A percentile compares a stretch with the other conserved stretches of the same genome.
Conservation (phyloP, 768 basidiomycete genomes). For the Lactarius tabidus region DNA sequence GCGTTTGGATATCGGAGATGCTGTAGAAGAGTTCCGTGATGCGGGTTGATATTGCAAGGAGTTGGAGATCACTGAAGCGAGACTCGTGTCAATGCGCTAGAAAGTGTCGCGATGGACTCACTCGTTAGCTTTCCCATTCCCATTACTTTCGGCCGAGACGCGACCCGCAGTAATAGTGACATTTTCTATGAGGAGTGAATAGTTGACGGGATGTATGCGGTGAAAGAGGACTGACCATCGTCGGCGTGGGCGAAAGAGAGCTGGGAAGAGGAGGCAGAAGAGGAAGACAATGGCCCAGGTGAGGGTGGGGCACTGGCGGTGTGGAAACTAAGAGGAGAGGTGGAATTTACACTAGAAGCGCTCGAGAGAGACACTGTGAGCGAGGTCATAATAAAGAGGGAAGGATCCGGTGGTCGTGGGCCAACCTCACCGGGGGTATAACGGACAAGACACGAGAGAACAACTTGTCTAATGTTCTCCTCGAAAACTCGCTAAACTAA, state of each 20-base stretch:
- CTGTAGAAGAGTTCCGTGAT: slow-evolving; percentile 85
- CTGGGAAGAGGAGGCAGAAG: slow-evolving; percentile 51
- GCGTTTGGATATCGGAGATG: slow-evolving; percentile 86
- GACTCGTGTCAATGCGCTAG: not conserved
- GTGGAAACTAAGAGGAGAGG: slow-evolving; percentile 31
- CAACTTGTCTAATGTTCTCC: slow-evolving; percentile 17
- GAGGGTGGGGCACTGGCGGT: slow-evolving; percentile 30
- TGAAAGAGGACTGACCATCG: slow-evolving; percentile 46
- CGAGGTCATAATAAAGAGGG: slow-evolving; percentile 27
- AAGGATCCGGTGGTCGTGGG: slow-evolving; percentile 50
- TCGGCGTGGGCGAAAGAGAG: slow-evolving; percentile 53
- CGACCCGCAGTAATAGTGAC: slow-evolving; percentile 61
- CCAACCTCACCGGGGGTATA: slow-evolving; percentile 42
- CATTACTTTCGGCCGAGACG: slow-evolving; percentile 42
- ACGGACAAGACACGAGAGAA: slow-evolving; percentile 49
- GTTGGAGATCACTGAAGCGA: slow-evolving; percentile 53
- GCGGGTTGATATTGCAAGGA: slow-evolving; percentile 76
- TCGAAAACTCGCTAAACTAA: not conserved
- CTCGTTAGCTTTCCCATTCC: slow-evolving; percentile 63
- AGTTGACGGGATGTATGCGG: slow-evolving; percentile 16
- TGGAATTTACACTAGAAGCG: slow-evolving; percentile 24
- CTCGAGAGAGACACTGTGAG: slow-evolving; percentile 17
- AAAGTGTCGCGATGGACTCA: slow-evolving; percentile 37
- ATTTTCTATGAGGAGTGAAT: slow-evolving; percentile 48
- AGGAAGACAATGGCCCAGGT: slow-evolving; percentile 25